These are phyloP conservation scores for Alternaria viburni DNA, from an alignment of 2,329 filamentous ascomycete species.

Conservation along the genomic window DNA sequence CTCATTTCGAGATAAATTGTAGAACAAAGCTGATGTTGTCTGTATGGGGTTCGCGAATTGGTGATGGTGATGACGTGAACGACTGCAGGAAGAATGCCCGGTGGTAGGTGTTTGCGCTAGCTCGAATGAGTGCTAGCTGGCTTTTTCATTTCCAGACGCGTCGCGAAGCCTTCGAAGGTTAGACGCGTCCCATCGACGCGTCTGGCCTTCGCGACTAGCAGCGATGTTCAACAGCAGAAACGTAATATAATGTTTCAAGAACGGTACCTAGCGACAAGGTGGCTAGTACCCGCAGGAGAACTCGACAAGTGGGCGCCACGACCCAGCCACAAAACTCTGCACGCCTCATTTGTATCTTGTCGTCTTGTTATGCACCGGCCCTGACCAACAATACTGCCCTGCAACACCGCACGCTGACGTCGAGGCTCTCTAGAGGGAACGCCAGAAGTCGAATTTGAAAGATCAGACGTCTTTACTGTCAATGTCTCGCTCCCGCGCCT, in stretches of 20 bases:
- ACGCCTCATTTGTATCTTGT: not conserved
- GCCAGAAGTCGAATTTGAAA: not conserved
- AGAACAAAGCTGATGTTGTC: not conserved
- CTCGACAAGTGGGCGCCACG: not conserved
- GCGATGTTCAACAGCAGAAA: not conserved
- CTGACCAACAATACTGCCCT: not conserved
- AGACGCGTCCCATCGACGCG: not conserved
- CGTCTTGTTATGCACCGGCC: not conserved
- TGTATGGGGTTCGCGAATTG: not conserved
- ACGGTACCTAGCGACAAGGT: not conserved
- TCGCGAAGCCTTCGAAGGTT: not conserved
- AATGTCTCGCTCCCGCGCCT: not conserved
- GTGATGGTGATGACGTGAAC: not conserved
- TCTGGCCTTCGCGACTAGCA: not conserved
- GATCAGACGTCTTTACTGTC: not conserved
- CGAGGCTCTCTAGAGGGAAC: not conserved
- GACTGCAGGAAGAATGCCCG: not conserved
- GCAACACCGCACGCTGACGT: not conserved
- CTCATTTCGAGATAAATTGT: not conserved
- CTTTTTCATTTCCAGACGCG: not conserved
- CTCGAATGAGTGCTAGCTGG: not conserved
- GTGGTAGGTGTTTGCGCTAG: not conserved
- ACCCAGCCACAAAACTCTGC: constrained; percentile 1
- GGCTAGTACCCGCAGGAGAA: not conserved
- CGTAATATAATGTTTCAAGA: not conserved